Base-by-base conservation (phyloP, 108 stramenopile species). In the Chaetoceros tenuissimus region DNA sequence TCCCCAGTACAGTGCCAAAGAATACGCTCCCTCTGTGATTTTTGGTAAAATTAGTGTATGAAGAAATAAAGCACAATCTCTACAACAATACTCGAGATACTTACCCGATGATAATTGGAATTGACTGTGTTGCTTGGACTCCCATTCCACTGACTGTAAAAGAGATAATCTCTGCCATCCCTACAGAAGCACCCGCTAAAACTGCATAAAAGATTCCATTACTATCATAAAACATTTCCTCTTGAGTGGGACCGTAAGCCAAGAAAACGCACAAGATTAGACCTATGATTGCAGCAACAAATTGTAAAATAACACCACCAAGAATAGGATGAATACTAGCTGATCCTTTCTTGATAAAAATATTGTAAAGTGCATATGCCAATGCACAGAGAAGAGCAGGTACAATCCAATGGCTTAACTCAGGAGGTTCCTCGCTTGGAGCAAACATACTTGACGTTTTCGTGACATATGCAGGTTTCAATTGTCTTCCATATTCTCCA, bases 291-390 rank as follows among this genome's bases (percentile, higher is more conserved):
- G 84, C 84, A 8, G 84, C 84, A 7, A 85, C 84, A 46, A 85
- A 51, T 64, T 85, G 84, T 28, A 85, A 66, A 46, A 85, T 71
- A 49, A 85, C 84, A 29, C 84, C 84, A 10, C 84, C 84, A 2
- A 85, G 58, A 13, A 85, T 65, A 16, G 84, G 84, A 69, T 85
- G 51, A 46, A 85, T 85, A 23, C 64, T 56, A 0, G 64, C 58
- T 23, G 64, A 67, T 29, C 78, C 84, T 57, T 85, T 80, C 51
- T 85, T 85, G 62, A 85, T 85, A 51, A 79, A 85, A 31, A 84
- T 80, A 59, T 85, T 85, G 70, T 85, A 85, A 24, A 85, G 56
- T 17, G 84, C 84, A 56, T 85, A 85, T 1, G 75, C 62, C 47
- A 73, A 23, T 22, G 84, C 84, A 72, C 84, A 85, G 28, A 63